Base-by-base conservation (phyloP, 441 rosid genomes). In the Pelargonium australe region DNA sequence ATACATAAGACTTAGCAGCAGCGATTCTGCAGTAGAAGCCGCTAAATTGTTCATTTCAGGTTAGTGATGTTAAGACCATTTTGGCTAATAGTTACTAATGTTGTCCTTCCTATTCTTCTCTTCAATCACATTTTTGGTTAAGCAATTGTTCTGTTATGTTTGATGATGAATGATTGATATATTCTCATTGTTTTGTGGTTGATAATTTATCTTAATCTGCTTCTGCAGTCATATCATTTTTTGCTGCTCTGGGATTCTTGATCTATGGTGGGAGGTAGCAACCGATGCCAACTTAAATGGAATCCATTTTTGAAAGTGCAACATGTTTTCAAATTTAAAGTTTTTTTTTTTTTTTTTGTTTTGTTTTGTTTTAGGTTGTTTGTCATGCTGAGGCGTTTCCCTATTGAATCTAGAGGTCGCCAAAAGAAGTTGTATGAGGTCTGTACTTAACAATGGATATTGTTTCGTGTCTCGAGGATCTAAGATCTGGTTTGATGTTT, bases 261-360 rank as follows among this genome's bases (percentile, higher is more conserved):
- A 70, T 83, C 67, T 87, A 85, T 55, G 90, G 90, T 19, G 92
- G 92, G 41, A 85, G 92, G 90, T 85, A 76, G 71, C 55, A 64
- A 37, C n/a, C 40, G 16, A 65, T 55, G 3, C 74, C 19, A 12
- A 31, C 12, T 13, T 1, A 11, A 3, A 13, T 7, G n/a, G 16
- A 64, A 12, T 53, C 20, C 58, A 14, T 53, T 53, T 53, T 53
- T 12, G 7, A 53, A 20, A 14, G 6, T 1, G 7, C n/a, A 53
- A 4, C 19, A 14, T 53, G 14, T 5, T 4, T 53, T 53, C 58
- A 0, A 19, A 19, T n/a, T 53, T 17, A 51, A 57, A 5, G 3
- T 31, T 31, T 31, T 31, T 28, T 0, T 2, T 68, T 5, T 20
- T n/a, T n/a, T n/a, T n/a, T n/a, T n/a, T n/a, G 0, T 34, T 64